A percentile compares a stretch with the other conserved stretches of the same genome.
Evolutionary conservation across 2,329 filamentous ascomycete genomes (phyloP).

Genomic region (Colletotrichum sp.): DNA sequence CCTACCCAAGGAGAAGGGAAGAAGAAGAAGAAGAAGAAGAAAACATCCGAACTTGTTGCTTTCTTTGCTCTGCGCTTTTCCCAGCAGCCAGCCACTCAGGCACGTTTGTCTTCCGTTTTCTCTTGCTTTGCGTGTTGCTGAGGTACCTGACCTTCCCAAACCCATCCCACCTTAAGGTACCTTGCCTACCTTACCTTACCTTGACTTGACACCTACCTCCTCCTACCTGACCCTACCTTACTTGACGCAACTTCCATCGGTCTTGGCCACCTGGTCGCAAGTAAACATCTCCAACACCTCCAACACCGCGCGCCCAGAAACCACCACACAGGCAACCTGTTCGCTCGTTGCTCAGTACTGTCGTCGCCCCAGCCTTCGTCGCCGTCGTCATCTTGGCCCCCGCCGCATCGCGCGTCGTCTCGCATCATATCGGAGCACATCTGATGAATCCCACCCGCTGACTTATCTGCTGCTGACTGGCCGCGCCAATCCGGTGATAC

Average conservation of each 20-base stretch:
- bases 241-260: background rate
- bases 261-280: constrained; percentile 3
- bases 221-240: background rate
- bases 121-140: background rate
- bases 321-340: background rate
- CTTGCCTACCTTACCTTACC: background rate
- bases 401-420: background rate
- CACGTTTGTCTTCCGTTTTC: background rate
- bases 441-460: background rate
- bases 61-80: background rate
- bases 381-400: background rate
- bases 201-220: background rate
- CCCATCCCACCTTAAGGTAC: background rate
- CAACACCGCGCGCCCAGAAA: background rate
- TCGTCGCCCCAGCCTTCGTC: background rate
- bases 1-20: too few relatives aligned
- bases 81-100: background rate
- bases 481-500: background rate
- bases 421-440: background rate
- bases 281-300: background rate
- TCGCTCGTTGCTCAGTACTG: background rate
- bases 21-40: background rate
- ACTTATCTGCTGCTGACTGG: constrained; percentile 2
- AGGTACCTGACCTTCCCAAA: background rate
- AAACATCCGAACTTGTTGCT: background rate